Conservation (phyloP, 1,139 yeast genomes). For the Schizosaccharomyces versatilis region DNA sequence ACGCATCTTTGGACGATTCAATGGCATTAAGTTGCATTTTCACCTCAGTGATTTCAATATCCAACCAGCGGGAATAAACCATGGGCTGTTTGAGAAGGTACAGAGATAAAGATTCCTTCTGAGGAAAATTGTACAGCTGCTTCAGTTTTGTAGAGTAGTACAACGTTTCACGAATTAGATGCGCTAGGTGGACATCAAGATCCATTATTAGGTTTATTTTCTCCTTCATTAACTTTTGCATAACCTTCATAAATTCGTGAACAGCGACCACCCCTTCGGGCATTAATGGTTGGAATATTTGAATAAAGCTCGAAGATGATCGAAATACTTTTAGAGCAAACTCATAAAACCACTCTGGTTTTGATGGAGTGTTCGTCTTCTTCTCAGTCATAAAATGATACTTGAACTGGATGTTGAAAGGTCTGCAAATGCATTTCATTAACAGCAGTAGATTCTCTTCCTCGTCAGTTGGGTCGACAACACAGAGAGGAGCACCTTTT, state of each 20-base stretch:
- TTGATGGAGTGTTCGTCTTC: neutral
- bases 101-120: neutral
- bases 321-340: neutral
- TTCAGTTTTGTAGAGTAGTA: neutral
- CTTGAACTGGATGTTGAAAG: neutral
- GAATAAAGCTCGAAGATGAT: neutral
- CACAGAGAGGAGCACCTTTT: no score
- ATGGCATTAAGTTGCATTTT: neutral
- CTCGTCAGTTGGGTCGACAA: no score
- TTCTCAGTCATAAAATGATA: neutral
- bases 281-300: neutral
- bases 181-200: neutral
- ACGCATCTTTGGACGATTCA: neutral
- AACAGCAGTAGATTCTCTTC: no score
- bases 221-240: neutral
- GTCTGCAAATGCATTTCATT: no score
- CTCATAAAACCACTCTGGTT: slow-evolving; percentile 1
- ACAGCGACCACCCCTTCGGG: neutral
- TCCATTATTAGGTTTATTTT: neutral
- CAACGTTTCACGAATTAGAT: neutral
- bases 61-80: neutral
- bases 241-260: neutral
- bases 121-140: neutral
- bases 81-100: neutral
- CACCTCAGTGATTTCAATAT: neutral